A percentile compares a stretch with the other conserved stretches of the same genome.
phyloP scores from a whole-genome alignment of 192 early-diverging fungal species.

The Oehlia diaphana region DNA sequence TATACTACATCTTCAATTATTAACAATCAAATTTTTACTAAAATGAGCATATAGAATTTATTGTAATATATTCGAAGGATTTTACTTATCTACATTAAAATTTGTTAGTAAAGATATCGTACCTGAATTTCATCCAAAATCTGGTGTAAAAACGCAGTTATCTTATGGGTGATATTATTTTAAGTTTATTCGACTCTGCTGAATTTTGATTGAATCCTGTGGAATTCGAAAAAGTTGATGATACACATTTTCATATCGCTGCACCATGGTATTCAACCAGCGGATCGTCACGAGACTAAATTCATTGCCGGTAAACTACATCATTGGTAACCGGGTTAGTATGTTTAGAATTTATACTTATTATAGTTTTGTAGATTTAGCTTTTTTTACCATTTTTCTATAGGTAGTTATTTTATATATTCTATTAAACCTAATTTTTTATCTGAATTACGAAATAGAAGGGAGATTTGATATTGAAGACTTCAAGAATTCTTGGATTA shows the following conservation, averaged over 20 bases:
- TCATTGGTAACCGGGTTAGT: conserved; percentile 94
- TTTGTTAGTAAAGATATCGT: conserved; percentile 47
- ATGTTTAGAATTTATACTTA: conserved; percentile 91
- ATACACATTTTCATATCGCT: conserved; percentile 51
- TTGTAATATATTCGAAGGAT: too few relatives aligned
- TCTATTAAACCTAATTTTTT: neutral
- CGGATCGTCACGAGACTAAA: conserved; percentile 70
- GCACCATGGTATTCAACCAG: conserved; percentile 75
- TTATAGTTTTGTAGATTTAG: conserved; percentile 95
- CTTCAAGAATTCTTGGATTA: conserved; percentile 86
- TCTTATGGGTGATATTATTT: conserved; percentile 59
- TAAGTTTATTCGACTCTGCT: conserved; percentile 75
- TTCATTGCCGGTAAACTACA: conserved; percentile 87
- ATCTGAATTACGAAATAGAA: conserved; percentile 59
- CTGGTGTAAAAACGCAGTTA: conserved; percentile 75
- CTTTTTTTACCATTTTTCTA: conserved; percentile 87
- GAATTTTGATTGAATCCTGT: conserved; percentile 85
- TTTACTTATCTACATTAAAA: conserved; percentile 59
- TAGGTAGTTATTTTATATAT: conserved; percentile 41
- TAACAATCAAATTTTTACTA: too few relatives aligned
- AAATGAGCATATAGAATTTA: too few relatives aligned
- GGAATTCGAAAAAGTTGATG: conserved; percentile 99
- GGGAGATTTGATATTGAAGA: conserved; percentile 85
- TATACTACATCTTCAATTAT: too few relatives aligned
- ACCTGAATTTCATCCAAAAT: conserved; percentile 83